Evolutionary conservation across 164 flowering plant species (phyloP).

Genomic region (Pachysandra terminalis): DNA sequence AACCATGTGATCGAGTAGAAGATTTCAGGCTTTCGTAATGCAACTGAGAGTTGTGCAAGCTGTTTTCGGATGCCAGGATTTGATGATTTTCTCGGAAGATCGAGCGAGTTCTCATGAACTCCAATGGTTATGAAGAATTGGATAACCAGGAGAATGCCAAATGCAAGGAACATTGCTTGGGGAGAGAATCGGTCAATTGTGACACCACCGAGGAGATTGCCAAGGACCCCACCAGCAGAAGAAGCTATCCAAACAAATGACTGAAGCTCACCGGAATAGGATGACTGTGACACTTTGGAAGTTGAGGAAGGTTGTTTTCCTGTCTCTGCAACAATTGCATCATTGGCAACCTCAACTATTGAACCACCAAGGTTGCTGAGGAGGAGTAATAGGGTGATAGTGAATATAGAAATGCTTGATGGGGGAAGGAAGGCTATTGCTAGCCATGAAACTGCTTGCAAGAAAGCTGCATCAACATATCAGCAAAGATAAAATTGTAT

Average conservation of each 20-base stretch:
- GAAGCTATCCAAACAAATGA: slow-evolving; percentile 82
- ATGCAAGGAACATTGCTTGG: slow-evolving; percentile 53
- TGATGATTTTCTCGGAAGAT: slow-evolving; percentile 55
- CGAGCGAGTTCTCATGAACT: slow-evolving; percentile 57
- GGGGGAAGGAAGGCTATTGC: slow-evolving; percentile 54
- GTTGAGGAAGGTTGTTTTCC: slow-evolving; percentile 45
- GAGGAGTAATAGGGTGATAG: slow-evolving; percentile 59
- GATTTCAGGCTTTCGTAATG: slow-evolving; percentile 62
- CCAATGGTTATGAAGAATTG: slow-evolving; percentile 59
- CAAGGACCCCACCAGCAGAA: slow-evolving; percentile 80
- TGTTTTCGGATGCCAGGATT: slow-evolving; percentile 49
- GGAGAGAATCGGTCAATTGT: slow-evolving; percentile 48
- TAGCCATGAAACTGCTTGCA: slow-evolving; percentile 93
- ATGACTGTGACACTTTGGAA: too few relatives aligned
- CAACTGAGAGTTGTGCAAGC: slow-evolving; percentile 45
- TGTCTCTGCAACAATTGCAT: slow-evolving; percentile 91
- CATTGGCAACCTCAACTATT: slow-evolving; percentile 91
- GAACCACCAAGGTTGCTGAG: slow-evolving; percentile 93
- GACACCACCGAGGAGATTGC: slow-evolving; percentile 74
- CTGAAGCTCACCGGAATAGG: slow-evolving; percentile 67
- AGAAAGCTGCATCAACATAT: slow-evolving; percentile 59
- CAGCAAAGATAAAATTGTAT: not conserved
- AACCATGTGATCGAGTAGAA: slow-evolving; percentile 74
- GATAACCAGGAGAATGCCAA: slow-evolving; percentile 44
- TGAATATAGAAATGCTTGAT: slow-evolving; percentile 49